Evolutionary conservation across 2,329 filamentous ascomycete species (phyloP), one percentile per base, ranked within the genome.

Genomic region (Colletotrichum chlorophyti): DNA sequence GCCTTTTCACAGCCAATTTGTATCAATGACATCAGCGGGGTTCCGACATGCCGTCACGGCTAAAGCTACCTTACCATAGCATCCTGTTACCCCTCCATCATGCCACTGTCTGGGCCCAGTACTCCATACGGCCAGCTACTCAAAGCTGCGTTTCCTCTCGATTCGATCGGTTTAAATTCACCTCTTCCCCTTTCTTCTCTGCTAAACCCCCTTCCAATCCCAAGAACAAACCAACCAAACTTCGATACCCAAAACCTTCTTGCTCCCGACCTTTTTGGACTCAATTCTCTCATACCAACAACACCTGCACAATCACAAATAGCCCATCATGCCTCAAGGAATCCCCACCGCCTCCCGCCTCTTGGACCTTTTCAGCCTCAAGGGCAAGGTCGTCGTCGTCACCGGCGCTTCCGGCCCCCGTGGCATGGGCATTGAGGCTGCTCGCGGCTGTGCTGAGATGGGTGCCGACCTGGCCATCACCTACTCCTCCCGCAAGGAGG

Each of bases 381-480:
- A 89, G 75, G 87, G 88, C 66, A 89, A 89, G 74, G 89, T 89
- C 47, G 84, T 89, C 64, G 84, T 91, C 65, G 78, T 91, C 61
- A 88, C 87, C 5, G 89, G 89, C 58, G 87, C 87, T 11, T 89
- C 85, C 29, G 87, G 86, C 9, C 83, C 90, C 53, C 85, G 83
- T 31, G 89, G 89, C 61, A 90, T 91, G 73, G 89, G 89, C 60
- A 83, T 90, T 24, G 83, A 86, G 60, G 86, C 90, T 8, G 88
- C 87, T 14, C 80, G 87, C n/a, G 87, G 84, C 31, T 82, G 86
- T 48, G 88, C 88, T 43, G 89, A 91, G 74, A 84, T 89, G 68
- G 89, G 89, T 41, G 88, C 88, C 61, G 81, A 90, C 65, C 76
- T 91, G 34, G 88, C 86, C 68, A 83, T 91, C 65, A 93, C 90